Conservation (phyloP, 2,329 filamentous ascomycete genomes). For the Aspergillus vadensis region DNA sequence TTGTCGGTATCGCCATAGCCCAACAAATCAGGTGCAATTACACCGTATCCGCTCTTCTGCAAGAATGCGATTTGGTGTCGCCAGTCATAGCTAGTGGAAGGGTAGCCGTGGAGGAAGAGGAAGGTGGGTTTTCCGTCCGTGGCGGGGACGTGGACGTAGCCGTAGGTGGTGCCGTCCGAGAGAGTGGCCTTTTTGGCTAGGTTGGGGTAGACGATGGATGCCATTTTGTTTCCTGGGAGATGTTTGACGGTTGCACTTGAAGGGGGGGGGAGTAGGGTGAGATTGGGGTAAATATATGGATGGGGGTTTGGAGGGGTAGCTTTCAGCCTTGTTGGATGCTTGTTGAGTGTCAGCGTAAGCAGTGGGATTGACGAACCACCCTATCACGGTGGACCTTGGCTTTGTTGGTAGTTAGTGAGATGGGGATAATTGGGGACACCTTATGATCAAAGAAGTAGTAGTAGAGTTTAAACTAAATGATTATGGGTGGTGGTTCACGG, state of each 20-base stretch:
- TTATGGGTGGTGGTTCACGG: too few species aligned
- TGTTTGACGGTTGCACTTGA: background rate
- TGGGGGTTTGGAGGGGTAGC: too few species aligned
- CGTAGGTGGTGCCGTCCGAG: conserved; percentile 24
- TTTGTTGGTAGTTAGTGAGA: too few species aligned
- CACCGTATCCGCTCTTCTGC: conserved; percentile 42
- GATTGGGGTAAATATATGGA: background rate
- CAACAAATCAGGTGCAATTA: conserved; percentile 48
- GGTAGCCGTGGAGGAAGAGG: conserved; percentile 54
- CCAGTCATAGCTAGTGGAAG: conserved; percentile 52
- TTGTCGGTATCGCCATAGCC: conserved; percentile 42
- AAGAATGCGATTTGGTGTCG: conserved; percentile 41
- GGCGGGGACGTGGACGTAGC: conserved; percentile 33
- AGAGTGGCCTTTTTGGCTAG: conserved; percentile 19
- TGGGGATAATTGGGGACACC: too few species aligned
- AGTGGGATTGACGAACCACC: too few species aligned
- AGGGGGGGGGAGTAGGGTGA: background rate
- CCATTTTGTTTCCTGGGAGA: conserved; percentile 11
- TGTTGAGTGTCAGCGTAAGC: too few species aligned
- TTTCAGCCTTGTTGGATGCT: too few species aligned
- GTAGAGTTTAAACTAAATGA: too few species aligned
- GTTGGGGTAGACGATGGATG: conserved; percentile 21
- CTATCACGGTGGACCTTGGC: too few species aligned
- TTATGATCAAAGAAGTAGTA: too few species aligned
- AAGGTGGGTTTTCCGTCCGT: conserved; percentile 35